phyloP scores from a whole-genome alignment of 2,329 filamentous ascomycete species.

The Beauveria sp. region DNA sequence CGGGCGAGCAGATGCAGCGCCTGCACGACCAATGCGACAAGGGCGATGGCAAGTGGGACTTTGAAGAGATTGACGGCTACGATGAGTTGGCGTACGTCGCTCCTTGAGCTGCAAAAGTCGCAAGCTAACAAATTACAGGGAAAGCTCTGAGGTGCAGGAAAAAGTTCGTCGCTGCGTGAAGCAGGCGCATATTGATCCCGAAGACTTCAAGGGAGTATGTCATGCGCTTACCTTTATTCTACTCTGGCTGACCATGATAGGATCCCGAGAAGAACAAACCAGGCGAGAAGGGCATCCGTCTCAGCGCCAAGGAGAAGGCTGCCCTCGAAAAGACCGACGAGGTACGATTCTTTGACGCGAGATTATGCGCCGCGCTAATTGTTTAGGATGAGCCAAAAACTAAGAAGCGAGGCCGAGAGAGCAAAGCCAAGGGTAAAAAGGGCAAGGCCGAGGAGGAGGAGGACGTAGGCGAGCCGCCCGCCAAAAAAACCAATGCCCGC shows the following conservation, averaged over 20 bases:
- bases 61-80: conserved; percentile 68
- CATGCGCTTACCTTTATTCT: not conserved
- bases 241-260: conserved; percentile 33
- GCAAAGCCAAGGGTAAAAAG: conserved; percentile 1
- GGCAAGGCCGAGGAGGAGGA: conserved; percentile 25
- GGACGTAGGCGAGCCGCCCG: conserved; percentile 21
- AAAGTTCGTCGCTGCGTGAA: conserved; percentile 67
- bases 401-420: conserved; percentile 25
- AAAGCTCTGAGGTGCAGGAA: conserved; percentile 54
- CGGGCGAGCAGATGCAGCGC: conserved; percentile 63
- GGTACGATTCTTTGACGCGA: not conserved
- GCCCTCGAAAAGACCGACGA: conserved; percentile 7
- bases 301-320: conserved; percentile 29
- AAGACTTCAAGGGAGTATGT: conserved; percentile 81
- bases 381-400: conserved; percentile 17
- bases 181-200: conserved; percentile 73
- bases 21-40: conserved; percentile 49
- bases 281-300: conserved; percentile 57
- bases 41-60: conserved; percentile 44
- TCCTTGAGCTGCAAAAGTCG: not conserved
- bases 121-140: conserved; percentile 22
- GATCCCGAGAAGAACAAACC: conserved; percentile 67
- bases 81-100: conserved; percentile 57
- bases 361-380: not conserved
- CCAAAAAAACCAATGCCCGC: conserved; percentile 25